Evolutionary conservation across 148 eudicot species (phyloP), one percentile per base, ranked within the genome.

Genomic region (Oxyria digyna): DNA sequence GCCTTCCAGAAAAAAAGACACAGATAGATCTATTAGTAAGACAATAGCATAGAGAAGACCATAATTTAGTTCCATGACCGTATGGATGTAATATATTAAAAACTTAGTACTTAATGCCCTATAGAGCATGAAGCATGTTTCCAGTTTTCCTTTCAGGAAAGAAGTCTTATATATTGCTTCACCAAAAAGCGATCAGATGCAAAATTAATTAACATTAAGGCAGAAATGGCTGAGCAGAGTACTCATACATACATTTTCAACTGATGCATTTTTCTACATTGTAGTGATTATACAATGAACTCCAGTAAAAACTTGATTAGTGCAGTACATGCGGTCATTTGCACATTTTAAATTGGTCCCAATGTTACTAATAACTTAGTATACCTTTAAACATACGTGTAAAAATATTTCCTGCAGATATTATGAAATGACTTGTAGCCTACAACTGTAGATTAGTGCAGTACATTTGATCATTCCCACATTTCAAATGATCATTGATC

Each of bases 1-100:
- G 99, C 99, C 99, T 94, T 83, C 85, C 81, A 81, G n/a, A n/a
- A n/a, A 79, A 85, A 35, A 72, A 71, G 15, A 78, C 71, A 68
- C 33, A 77, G n/a, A 31, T 59, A 77, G n/a, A 59, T 59, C 9
- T 14, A 59, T 59, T 59, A 59, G 65, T 31, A 59, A 55, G 31
- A 59, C 18, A 59, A 15, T 59, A 59, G 37, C 37, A 31, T 29
- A 15, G 65, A 24, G 38, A 59, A 29, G 0, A 31, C 8, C 38
- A 27, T 4, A 4, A 26, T 0, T 10, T 55, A 55, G 15, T 26
- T 23, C 3, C 62, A 27, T 10, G 33, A 55, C 17, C 24, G 20
- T 38, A 1, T 38, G 6, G 6, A 1, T 38, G 55, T 49, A 8
- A 43, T 18, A 43, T 1, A 1, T 15, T 6, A 20, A 10, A 49